Base-by-base conservation (phyloP, 176 grass and related monocot genomes). In the Sorghum bicolor region DNA sequence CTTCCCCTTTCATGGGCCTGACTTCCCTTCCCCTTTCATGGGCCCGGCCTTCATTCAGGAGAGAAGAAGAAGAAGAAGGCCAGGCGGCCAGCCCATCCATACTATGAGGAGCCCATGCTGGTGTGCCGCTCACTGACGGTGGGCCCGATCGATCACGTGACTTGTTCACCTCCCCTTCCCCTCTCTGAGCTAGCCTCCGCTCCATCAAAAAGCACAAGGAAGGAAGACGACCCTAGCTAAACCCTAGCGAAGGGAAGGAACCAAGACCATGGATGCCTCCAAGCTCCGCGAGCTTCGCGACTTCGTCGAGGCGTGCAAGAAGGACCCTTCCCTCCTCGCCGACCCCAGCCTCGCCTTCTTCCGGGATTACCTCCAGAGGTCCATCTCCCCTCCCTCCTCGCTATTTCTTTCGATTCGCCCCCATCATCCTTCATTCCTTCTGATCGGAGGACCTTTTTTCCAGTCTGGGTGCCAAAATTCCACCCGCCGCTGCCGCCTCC, bases 281-380 rank as follows among this genome's bases (percentile, higher is more conserved):
- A 93, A 87, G 75, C 57, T 91, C 76, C 75, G 84, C 58, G 89
- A 97, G 64, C 84, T 97, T 17, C 82, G 76, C 11, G 26, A 67
- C 11, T 95, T 98, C 80, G 87, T 95, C 3, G 96, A 92, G 45
- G 87, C 90, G 37, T 98, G 96, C 93, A 88, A 92, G 73, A 88
- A 82, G 32, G 82, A 98, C 11, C 93, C 96, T 15, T 64, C 93
- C n/a, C 15, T 95, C 37, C 90, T 98, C 29, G 62, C 67, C 85
- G 91, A 95, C 44, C 96, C 96, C 63, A 87, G 66, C 81, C 82
- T 98, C 77, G 30, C 91, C 89, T 98, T 98, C 93, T 98, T 98
- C 88, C 85, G 96, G 39, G 93, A 98, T 67, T 95, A 92, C 82
- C 89, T 98, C 80, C 11, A 74, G 19, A 81, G 79, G 79, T 81